Evolutionary conservation across 163 green algal genomes (phyloP).

Genomic region (Scenedesmus sp.): DNA sequence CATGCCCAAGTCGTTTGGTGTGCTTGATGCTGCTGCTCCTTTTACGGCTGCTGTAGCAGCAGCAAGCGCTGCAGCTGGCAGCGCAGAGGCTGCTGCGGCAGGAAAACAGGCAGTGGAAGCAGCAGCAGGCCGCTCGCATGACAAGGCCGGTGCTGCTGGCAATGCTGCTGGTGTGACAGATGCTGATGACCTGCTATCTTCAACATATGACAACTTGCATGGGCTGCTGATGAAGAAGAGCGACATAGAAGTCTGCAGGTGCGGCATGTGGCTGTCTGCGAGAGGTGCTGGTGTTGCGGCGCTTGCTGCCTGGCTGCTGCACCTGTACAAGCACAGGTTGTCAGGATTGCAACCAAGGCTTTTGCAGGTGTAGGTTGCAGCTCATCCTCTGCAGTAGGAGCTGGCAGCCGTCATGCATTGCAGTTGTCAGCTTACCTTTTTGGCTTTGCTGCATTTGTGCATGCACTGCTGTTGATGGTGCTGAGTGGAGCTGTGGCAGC

Average conservation of each 20-base stretch:
- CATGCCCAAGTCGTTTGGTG: neutral
- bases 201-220: constrained; percentile 56
- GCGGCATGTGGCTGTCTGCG: neutral
- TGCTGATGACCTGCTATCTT: constrained; percentile 51
- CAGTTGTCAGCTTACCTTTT: neutral
- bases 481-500: too few species aligned
- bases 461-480: neutral
- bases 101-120: neutral
- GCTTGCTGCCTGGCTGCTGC: neutral
- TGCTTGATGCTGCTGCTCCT: constrained; percentile 11
- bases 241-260: constrained; percentile 56
- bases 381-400: too few species aligned
- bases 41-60: constrained; percentile 13
- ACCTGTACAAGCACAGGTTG: too few species aligned
- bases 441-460: neutral
- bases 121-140: neutral
- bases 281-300: neutral
- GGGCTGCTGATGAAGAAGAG: constrained; percentile 53
- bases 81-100: neutral
- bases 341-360: neutral
- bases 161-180: constrained; percentile 26
- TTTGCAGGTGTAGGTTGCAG: neutral
- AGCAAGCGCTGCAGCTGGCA: constrained; percentile 12
- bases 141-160: neutral
- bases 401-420: too few species aligned